Conservation (phyloP, 192 early-diverging fungal species). For the Linnemannia zychae region DNA sequence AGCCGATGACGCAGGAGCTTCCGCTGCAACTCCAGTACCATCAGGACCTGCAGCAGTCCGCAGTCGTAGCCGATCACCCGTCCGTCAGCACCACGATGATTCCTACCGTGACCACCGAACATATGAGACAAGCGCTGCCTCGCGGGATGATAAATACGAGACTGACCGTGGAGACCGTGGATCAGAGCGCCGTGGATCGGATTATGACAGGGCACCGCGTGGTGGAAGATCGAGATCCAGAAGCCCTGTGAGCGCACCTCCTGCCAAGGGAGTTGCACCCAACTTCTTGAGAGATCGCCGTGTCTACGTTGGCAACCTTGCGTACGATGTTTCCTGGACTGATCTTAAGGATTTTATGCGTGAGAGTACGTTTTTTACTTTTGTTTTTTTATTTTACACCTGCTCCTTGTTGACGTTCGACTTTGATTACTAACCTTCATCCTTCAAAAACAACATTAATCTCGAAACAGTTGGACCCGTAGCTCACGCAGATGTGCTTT, state of each 20-base stretch:
- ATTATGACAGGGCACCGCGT: not conserved
- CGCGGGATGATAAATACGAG: constrained; percentile 47
- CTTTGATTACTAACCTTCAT: not conserved
- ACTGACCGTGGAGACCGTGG: constrained; percentile 18
- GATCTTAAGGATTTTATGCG: constrained; percentile 90
- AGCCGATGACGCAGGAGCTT: not conserved
- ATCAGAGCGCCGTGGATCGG: not conserved
- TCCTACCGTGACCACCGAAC: not conserved
- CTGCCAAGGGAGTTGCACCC: not conserved
- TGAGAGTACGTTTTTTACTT: constrained; percentile 62
- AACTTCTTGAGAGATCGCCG: constrained; percentile 63
- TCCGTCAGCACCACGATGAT: not conserved
- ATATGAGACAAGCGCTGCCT: not conserved
- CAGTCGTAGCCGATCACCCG: not conserved
- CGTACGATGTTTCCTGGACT: constrained; percentile 79
- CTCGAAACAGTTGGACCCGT: constrained; percentile 82
- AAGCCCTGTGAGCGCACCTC: constrained; percentile 19
- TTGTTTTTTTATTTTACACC: not conserved
- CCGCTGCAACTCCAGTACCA: constrained; percentile 1
- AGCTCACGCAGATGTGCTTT: constrained; percentile 81
- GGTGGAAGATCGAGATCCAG: constrained; percentile 34
- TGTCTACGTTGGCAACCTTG: constrained; percentile 88
- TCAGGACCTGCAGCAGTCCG: constrained; percentile 6
- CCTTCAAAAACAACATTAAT: not conserved
- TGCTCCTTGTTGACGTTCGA: not conserved